Evolutionary conservation across 2,329 filamentous ascomycete species (phyloP).

Genomic region (Venturiaceae sp.): DNA sequence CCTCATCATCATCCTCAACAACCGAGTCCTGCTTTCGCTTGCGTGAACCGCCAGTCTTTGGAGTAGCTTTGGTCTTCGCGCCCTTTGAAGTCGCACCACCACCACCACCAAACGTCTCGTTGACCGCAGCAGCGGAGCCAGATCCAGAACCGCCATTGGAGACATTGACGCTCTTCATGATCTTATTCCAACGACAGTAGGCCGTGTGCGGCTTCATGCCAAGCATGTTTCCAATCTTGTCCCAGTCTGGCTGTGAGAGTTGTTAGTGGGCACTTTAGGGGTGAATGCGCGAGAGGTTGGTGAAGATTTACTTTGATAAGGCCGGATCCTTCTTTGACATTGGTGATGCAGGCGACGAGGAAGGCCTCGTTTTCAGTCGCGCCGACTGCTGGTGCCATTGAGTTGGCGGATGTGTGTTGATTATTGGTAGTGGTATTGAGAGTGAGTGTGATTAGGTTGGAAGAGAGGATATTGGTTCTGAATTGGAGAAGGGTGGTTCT

Average conservation of each 20-base stretch:
- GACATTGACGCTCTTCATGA: not conserved
- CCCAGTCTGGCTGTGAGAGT: not conserved
- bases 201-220: constrained; percentile 5
- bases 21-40: not conserved
- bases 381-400: not conserved
- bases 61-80: not conserved
- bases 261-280: not conserved
- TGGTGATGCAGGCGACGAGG: not conserved
- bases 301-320: not conserved
- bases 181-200: constrained; percentile 4
- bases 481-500: not conserved
- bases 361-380: not conserved
- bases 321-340: not conserved
- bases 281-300: not conserved
- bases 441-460: not conserved
- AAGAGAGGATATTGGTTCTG: not conserved
- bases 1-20: not conserved
- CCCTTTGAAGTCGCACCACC: not conserved
- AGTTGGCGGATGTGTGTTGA: not conserved
- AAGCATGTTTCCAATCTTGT: not conserved
- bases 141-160: not conserved
- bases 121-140: not conserved
- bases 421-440: not conserved
- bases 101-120: not conserved
- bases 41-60: not conserved